These are phyloP conservation scores for Neurospora sp. DNA, from an alignment of 495 filamentous ascomycete genomes.

Conservation along the genomic window DNA sequence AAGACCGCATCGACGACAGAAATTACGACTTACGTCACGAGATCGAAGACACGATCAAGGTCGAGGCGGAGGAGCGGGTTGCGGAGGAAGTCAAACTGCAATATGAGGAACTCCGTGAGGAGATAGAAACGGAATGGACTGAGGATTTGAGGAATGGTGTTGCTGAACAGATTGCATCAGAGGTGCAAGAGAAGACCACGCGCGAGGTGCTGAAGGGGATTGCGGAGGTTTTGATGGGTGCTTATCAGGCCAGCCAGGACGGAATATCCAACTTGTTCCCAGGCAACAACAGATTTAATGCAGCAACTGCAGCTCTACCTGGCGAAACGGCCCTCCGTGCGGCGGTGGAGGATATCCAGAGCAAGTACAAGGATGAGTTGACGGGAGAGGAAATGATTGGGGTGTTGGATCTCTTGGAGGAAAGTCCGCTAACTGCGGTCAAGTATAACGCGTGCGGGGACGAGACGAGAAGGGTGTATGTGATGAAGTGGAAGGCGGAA, in stretches of 20 bases:
- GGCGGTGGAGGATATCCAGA: background rate
- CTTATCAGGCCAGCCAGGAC: background rate
- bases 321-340: background rate
- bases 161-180: background rate
- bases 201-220: background rate
- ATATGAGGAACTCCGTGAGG: background rate
- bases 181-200: background rate
- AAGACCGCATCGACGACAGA: background rate
- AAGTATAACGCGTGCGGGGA: background rate
- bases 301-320: background rate
- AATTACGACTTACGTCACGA: background rate
- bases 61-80: background rate
- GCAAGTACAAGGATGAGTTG: background rate
- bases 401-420: background rate
- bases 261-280: too few species aligned
- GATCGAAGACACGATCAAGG: constrained; percentile 1
- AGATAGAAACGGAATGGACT: background rate
- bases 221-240: constrained; percentile 1
- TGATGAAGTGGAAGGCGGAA: background rate
- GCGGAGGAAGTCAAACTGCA: background rate
- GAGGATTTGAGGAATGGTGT: background rate
- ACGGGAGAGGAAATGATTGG: background rate
- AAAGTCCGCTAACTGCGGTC: background rate
- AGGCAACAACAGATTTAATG: background rate
- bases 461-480: background rate